Conservation (phyloP, 2,329 filamentous ascomycete species). For the Calonectria fujianensis region DNA sequence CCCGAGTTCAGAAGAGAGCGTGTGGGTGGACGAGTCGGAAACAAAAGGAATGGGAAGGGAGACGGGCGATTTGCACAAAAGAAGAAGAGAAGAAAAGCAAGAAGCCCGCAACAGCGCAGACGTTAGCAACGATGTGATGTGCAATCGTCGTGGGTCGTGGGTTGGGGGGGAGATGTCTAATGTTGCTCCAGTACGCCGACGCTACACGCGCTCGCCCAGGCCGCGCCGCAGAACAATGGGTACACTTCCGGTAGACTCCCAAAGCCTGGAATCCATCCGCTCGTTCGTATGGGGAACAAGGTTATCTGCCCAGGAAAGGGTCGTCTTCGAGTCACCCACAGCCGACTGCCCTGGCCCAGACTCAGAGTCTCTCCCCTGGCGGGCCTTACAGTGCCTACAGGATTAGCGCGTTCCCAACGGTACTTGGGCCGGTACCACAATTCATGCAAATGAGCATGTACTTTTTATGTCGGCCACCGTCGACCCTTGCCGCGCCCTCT, state of each 20-base stretch:
- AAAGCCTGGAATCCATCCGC: constrained; percentile 26
- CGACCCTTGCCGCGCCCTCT: not conserved
- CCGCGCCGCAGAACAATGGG: not conserved
- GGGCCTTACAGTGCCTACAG: constrained; percentile 39
- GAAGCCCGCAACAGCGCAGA: not conserved
- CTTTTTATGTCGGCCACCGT: not conserved
- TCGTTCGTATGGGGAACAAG: constrained; percentile 34
- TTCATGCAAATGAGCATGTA: constrained; percentile 17
- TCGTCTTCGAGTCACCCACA: constrained; percentile 21
- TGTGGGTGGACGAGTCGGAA: constrained; percentile 44
- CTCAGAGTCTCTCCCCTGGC: not conserved
- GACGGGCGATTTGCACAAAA: constrained; percentile 41
- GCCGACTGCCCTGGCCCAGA: constrained; percentile 16
- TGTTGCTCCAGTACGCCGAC: not conserved
- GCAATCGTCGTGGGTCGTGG: constrained; percentile 18
- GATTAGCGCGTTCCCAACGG: constrained; percentile 31
- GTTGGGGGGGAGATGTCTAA: constrained; percentile 11
- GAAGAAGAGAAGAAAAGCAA: constrained; percentile 42
- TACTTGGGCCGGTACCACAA: constrained; percentile 13
- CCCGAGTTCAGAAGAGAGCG: constrained; percentile 43
- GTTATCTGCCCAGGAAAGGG: constrained; percentile 33
- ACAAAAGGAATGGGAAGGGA: constrained; percentile 44
- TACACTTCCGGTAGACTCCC: not conserved
- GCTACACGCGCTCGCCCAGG: constrained; percentile 4
- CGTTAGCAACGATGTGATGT: constrained; percentile 25